phyloP scores from a whole-genome alignment of 441 rosid genomes.

The Erysimum cheiri region DNA sequence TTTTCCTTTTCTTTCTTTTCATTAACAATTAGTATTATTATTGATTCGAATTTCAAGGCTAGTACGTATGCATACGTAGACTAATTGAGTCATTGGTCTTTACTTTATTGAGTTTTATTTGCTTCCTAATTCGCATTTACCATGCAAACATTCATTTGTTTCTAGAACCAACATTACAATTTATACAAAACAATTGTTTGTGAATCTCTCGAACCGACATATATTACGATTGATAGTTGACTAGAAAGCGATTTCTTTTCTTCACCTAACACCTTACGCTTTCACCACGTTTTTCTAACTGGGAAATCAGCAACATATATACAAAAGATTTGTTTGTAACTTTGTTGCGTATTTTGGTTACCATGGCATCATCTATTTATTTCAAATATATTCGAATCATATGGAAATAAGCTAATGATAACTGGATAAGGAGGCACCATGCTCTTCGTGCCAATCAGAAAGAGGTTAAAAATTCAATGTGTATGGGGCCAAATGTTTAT shows the following conservation, averaged over 20 bases:
- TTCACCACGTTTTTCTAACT: neutral
- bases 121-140: constrained; percentile 16
- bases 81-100: neutral
- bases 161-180: neutral
- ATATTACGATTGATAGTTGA: neutral
- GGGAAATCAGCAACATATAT: neutral
- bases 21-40: neutral
- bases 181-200: neutral
- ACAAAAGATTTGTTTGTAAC: neutral
- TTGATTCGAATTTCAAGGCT: constrained; percentile 13
- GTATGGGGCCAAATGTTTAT: constrained; percentile 41
- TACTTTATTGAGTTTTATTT: constrained; percentile 9
- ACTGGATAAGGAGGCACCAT: constrained; percentile 14
- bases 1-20: neutral
- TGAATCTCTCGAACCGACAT: neutral
- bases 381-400: too few relatives aligned
- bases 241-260: neutral
- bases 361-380: too few relatives aligned
- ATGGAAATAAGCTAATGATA: too few relatives aligned
- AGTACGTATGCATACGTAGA: constrained; percentile 16
- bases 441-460: constrained; percentile 40
- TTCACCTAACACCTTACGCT: neutral
- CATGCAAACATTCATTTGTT: constrained; percentile 15
- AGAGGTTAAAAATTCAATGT: constrained; percentile 37
- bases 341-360: too few relatives aligned